Evolutionary conservation across 2,329 filamentous ascomycete genomes (phyloP).

Genomic region (Fusarium luffae): DNA sequence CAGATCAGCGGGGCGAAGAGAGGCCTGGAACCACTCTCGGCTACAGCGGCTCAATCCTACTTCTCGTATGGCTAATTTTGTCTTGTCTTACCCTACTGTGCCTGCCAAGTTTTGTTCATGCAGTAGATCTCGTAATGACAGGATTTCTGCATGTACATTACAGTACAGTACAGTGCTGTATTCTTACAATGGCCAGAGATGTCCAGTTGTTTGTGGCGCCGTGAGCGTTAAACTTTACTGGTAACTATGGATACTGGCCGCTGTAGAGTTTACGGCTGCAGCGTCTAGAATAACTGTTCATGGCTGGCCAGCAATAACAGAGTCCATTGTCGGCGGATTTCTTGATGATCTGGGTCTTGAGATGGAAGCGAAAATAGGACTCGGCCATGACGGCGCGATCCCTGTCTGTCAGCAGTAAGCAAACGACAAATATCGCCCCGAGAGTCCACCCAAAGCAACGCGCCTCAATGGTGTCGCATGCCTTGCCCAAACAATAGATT

Average conservation of each 20-base stretch:
- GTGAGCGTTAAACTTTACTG: not conserved
- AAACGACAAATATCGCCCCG: not conserved
- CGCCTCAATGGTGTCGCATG: not conserved
- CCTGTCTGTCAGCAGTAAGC: conserved; percentile 13
- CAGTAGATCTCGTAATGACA: not conserved
- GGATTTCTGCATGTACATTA: not conserved
- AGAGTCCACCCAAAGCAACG: not conserved
- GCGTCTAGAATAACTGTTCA: not conserved
- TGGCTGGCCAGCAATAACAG: not conserved
- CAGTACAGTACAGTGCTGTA: not conserved
- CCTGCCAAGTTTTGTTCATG: not conserved
- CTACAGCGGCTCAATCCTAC: conserved; percentile 23
- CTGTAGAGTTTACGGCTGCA: not conserved
- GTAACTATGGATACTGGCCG: not conserved
- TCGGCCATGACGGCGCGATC: not conserved
- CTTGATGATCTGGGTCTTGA: not conserved
- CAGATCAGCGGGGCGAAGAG: not conserved
- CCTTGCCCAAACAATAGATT: not conserved
- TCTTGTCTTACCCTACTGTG: not conserved
- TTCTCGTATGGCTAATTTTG: conserved; percentile 27
- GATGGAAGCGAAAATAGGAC: not conserved
- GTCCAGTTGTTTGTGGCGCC: not conserved
- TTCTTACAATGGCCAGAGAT: not conserved
- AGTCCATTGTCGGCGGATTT: not conserved
- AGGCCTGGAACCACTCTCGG: conserved; percentile 19